These are phyloP conservation scores for Dalbergia cultrata DNA, from an alignment of 306 rosid genomes.

Conservation along the genomic window DNA sequence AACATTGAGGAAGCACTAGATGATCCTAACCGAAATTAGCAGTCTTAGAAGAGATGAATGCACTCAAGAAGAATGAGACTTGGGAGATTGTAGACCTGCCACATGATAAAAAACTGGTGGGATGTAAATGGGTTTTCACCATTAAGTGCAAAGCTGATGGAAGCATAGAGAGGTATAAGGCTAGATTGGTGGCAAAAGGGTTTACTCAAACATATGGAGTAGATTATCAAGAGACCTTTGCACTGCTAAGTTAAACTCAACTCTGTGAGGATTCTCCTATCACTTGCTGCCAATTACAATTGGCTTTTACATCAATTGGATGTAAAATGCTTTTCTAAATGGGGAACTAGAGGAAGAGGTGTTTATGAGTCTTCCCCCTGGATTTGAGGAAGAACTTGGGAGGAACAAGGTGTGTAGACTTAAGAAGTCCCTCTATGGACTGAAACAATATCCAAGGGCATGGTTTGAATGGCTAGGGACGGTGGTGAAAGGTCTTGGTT, in stretches of 20 bases:
- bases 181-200: background rate
- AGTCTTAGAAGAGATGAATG: slow-evolving; percentile 12
- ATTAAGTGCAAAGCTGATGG: slow-evolving; percentile 5
- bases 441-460: too few species aligned
- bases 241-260: too few species aligned
- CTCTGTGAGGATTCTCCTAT: background rate
- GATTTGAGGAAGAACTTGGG: too few species aligned
- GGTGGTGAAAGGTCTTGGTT: too few species aligned
- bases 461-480: too few species aligned
- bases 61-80: background rate
- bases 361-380: background rate
- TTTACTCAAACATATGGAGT: background rate
- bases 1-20: slow-evolving; percentile 30
- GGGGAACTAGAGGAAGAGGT: slow-evolving; percentile 23
- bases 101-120: background rate
- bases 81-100: background rate
- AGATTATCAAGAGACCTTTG: background rate
- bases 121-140: slow-evolving; percentile 1
- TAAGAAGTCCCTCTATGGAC: too few species aligned
- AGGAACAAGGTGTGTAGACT: too few species aligned
- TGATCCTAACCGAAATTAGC: slow-evolving; percentile 1
- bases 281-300: background rate
- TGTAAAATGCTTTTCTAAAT: background rate
- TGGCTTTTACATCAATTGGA: background rate
- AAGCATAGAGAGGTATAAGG: slow-evolving; percentile 7